Conservation (phyloP, 169 alveolate species). For the Babesia gibsoni region DNA sequence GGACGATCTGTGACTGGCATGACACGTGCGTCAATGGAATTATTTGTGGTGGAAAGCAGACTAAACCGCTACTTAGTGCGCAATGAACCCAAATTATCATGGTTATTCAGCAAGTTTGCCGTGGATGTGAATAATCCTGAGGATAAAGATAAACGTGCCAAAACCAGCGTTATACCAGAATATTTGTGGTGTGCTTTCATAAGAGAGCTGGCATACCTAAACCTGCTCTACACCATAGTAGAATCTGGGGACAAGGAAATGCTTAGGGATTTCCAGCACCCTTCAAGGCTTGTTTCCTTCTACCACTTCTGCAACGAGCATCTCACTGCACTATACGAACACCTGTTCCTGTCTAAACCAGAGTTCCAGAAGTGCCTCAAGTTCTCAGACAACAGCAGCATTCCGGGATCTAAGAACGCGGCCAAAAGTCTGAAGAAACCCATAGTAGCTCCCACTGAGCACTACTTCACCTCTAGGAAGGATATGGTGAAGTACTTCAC, state of each 20-base stretch:
- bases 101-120: conserved; percentile 73
- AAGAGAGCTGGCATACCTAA: conserved; percentile 72
- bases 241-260: conserved; percentile 53
- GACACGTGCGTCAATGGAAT: conserved; percentile 62
- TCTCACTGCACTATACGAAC: conserved; percentile 50
- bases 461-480: conserved; percentile 40
- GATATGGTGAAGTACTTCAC: conserved; percentile 47
- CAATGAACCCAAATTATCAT: conserved; percentile 51
- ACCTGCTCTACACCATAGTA: conserved; percentile 70
- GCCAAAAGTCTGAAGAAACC: conserved; percentile 7
- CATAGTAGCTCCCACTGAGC: conserved; percentile 10
- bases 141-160: conserved; percentile 9
- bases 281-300: conserved; percentile 74
- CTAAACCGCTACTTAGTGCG: conserved; percentile 55
- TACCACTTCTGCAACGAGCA: conserved; percentile 71
- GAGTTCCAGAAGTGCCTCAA: conserved; percentile 53
- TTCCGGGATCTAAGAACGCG: conserved; percentile 2
- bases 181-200: conserved; percentile 71
- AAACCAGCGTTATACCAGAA: conserved; percentile 61
- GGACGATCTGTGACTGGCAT: conserved; percentile 40
- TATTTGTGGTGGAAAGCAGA: conserved; percentile 48
- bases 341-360: conserved; percentile 46
- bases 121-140: conserved; percentile 30
- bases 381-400: conserved; percentile 2
- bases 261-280: conserved; percentile 64